Evolutionary conservation across 164 flowering plant species (phyloP).

Genomic region (Akebia trifoliata): DNA sequence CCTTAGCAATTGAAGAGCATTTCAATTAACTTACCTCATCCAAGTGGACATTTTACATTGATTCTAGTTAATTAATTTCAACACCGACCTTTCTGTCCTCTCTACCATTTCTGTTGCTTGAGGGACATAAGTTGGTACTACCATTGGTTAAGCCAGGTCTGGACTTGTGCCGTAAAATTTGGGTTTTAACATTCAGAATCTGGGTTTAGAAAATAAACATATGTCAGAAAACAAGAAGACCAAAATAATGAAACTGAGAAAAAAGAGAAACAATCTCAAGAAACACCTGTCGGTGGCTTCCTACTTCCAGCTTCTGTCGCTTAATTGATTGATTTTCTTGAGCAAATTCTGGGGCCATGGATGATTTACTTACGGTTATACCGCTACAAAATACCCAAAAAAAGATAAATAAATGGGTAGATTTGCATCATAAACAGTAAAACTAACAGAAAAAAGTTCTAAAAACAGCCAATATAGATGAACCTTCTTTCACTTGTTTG

Average conservation of each 20-base stretch:
- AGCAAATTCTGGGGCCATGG: constrained; percentile 39
- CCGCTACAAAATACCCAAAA: constrained; percentile 22
- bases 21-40: constrained; percentile 11
- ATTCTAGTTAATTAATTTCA: too few relatives aligned
- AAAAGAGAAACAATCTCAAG: neutral
- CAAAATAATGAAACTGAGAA: too few relatives aligned
- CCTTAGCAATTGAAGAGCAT: constrained; percentile 23
- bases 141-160: constrained; percentile 36
- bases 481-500: constrained; percentile 44
- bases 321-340: constrained; percentile 94
- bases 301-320: constrained; percentile 85
- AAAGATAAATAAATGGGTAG: neutral
- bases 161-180: constrained; percentile 66
- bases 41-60: too few relatives aligned
- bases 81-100: constrained; percentile 78
- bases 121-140: constrained; percentile 24
- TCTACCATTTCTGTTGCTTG: constrained; percentile 31
- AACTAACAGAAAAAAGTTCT: too few relatives aligned
- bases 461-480: neutral
- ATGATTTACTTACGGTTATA: constrained; percentile 29
- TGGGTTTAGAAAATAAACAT: too few relatives aligned
- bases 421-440: too few relatives aligned
- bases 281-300: constrained; percentile 73
- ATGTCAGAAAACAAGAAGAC: too few relatives aligned
- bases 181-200: constrained; percentile 72